Evolutionary conservation across 1,284 basidiomycete genomes (phyloP), one percentile per base, ranked within the genome.

Genomic region (Stereum hirsutum): DNA sequence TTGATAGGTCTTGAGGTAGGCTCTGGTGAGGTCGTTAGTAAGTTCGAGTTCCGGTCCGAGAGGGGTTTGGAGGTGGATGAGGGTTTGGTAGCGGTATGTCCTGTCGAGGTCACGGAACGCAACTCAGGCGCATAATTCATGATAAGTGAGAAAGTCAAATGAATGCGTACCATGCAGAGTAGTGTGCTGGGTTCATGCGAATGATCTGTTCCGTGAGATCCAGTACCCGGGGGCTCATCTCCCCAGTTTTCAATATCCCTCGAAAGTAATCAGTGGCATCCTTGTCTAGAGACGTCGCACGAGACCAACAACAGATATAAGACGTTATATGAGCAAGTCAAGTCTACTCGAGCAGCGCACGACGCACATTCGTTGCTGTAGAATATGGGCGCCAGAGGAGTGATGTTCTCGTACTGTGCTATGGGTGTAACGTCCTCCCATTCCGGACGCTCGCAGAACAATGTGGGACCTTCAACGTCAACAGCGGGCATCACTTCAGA

Each of bases 221-320:
- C 35, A 97, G 75, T 5, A 86, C 90, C 27, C 93, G 74, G 27
- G 74, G 63, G 49, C 81, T 89, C 63, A 79, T 78, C 65, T 97
- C 93, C 5, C 75, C 78, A 0, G 66, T 64, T 52, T 81, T 78
- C 33, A 89, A 72, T 45, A 96, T 71, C 0, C 81, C 91, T 46
- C 93, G 80, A 59, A 97, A 93, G 61, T 93, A 91, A 55, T 89
- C 77, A 51, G 92, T 93, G 2, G 88, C 90, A 65, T 94, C 90
- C 49, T 82, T 87, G 65, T 97, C 93, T 95, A 52, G 17, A 35
- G 35, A 20, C 26, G 25, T 24, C 24, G 24, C 11, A 30, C 25
- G 27, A 21, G 42, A 24, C 20, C 17, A n/a, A 30, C 19, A 31
- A 46, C 44, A 44, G 33, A 35, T 17, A 19, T 17, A 44, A 43